Base-by-base conservation (phyloP, 2,329 filamentous ascomycete genomes). In the Fusarium mangiferae region DNA sequence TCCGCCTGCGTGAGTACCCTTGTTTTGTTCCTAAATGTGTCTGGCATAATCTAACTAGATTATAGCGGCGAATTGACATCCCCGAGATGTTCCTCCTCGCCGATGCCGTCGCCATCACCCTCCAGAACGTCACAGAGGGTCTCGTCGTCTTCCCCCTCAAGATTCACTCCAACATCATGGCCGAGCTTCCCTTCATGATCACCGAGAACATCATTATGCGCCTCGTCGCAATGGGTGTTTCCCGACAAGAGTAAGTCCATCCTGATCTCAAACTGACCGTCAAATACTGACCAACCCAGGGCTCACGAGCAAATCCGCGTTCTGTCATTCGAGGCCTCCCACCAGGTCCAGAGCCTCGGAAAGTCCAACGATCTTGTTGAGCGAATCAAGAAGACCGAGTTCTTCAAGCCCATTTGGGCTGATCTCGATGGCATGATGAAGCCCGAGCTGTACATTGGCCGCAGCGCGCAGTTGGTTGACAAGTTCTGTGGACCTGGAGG, bases 241-340 rank as follows among this genome's bases (percentile, higher is more conserved):
- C 61, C 26, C 65, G 74, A 36, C 74, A 76, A 38, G 74, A 76
- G 62, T 62, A 30, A 9, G 54, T 1, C n/a, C n/a, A n/a, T n/a
- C n/a, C n/a, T n/a, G n/a, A n/a, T n/a, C n/a, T n/a, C n/a, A n/a
- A n/a, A n/a, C n/a, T n/a, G n/a, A n/a, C n/a, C n/a, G n/a, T n/a
- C n/a, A n/a, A n/a, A 2, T 10, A 36, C 41, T 48, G 5, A 64
- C 24, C 4, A 28, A 5, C 6, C 3, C 3, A 64, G 62, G 46
- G 71, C 73, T 4, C 74, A 76, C 28, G 74, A 76, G 49, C 54
- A 76, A 61, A 74, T 76, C 26, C 74, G 69, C 1, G 74, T 76
- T 7, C 72, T 76, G 7, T 66, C 62, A 3, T 65, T 65, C 30
- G 62, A 65, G 17, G 62, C 62, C 24, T 76, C 74, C 0, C 68